phyloP scores from a whole-genome alignment of 306 rosid species.

The Mimosa pudica region DNA sequence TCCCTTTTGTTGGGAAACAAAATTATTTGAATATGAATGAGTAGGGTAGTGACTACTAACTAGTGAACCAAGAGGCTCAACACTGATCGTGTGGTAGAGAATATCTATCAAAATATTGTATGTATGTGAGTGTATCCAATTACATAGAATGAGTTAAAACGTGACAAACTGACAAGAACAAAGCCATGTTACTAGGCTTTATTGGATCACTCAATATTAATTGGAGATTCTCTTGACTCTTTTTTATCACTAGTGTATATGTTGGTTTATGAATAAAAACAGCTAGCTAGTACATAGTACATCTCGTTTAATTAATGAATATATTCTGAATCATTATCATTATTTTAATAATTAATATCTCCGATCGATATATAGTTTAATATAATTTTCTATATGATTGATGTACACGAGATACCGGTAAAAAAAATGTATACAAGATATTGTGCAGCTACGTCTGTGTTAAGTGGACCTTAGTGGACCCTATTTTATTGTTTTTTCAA shows the following conservation, averaged over 20 bases:
- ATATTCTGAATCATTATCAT: neutral
- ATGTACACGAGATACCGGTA: too few relatives aligned
- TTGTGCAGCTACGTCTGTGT: too few relatives aligned
- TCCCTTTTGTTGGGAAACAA: neutral
- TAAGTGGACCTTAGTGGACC: too few relatives aligned
- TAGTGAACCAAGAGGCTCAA: neutral
- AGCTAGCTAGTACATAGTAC: neutral
- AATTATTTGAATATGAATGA: neutral
- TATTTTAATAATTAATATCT: too few relatives aligned
- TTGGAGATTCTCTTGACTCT: neutral
- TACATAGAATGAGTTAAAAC: neutral
- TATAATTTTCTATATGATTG: too few relatives aligned
- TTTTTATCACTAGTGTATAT: neutral
- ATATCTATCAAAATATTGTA: too few relatives aligned
- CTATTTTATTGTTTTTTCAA: too few relatives aligned
- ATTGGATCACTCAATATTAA: neutral
- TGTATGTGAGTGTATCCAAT: too few relatives aligned
- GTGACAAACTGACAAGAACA: too few relatives aligned
- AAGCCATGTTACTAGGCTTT: conserved; percentile 20
- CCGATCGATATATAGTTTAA: too few relatives aligned
- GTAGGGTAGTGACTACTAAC: neutral
- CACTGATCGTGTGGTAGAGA: neutral
- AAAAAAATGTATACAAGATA: too few relatives aligned
- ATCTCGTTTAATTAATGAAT: neutral
- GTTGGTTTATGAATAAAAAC: neutral